Base-by-base conservation (phyloP, 257 asterid species). In the Nicotiana knightiana region DNA sequence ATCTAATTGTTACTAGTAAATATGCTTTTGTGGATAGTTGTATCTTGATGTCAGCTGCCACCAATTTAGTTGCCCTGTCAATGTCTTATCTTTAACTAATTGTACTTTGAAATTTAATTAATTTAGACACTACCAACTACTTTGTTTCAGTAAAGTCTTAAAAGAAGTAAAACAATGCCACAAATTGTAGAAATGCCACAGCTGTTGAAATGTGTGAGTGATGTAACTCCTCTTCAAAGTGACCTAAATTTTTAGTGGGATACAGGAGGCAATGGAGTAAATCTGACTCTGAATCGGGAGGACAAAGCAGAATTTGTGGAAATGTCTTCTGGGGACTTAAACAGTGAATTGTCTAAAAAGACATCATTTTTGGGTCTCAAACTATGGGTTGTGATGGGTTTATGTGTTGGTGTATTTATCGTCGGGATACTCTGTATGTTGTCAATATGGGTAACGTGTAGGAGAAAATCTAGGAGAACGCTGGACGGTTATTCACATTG, bases 371-470 rank as follows among this genome's bases (percentile, higher is more conserved):
- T 94, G 81, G 88, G 88, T 80, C 87, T 96, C 53, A 96, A 93
- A 82, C 89, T 96, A 28, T 96, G 99, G 99, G 97, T 91, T 87
- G 86, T 94, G 35, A 88, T 96, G 9, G 93, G 98, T 64, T 67
- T 96, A 75, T 90, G 92, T 63, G 93, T 93, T 67, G 96, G 93
- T 62, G 95, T 92, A 67, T 92, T 94, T 61, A 93, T 94, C 61
- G 87, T 93, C 35, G 87, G 94, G 70, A 91, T 92, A 77, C 91
- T 96, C 15, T 93, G 96, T 58, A 88, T 93, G 83, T 84, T 96
- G 59, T 91, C 98, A 5, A 78, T 96, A 82, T 96, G 96, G 96
- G 83, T 88, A 48, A 84, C 90, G 84, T 94, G 86, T 76, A 89
- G 93, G 84, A 87, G 91, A 87, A 96, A 87, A 84, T 86, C 97